phyloP scores from a whole-genome alignment of 2,329 filamentous ascomycete species.

The Microcyclospora tardicrescens region DNA sequence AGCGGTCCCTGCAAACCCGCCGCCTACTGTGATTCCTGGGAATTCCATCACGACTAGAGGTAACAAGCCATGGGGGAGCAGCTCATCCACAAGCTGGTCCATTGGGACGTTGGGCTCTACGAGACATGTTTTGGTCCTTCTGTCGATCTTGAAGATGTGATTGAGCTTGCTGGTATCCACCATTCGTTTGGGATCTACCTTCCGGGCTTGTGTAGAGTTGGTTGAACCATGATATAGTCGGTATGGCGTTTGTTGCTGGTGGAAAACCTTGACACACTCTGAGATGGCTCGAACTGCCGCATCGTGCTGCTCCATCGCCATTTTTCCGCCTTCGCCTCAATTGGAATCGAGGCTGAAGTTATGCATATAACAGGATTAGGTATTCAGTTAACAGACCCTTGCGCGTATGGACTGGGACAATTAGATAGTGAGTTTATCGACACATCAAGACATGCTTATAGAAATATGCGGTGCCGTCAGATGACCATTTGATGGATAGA shows the following conservation, averaged over 20 bases:
- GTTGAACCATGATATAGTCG: slow-evolving; percentile 47
- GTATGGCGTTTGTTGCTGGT: slow-evolving; percentile 35
- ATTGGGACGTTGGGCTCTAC: slow-evolving; percentile 60
- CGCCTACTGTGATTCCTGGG: slow-evolving; percentile 55
- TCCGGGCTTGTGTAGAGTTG: slow-evolving; percentile 29
- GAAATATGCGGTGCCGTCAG: too few species aligned
- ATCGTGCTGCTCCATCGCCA: slow-evolving; percentile 22
- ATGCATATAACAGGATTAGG: too few species aligned
- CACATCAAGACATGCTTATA: too few species aligned
- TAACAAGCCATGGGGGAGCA: slow-evolving; percentile 42
- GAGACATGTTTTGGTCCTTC: slow-evolving; percentile 30
- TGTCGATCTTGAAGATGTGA: slow-evolving; percentile 34
- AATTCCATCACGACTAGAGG: slow-evolving; percentile 60
- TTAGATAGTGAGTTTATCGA: too few species aligned
- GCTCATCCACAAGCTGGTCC: slow-evolving; percentile 48
- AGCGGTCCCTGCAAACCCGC: slow-evolving; percentile 51
- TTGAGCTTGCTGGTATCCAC: slow-evolving; percentile 39
- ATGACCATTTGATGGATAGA: too few species aligned
- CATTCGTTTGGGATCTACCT: slow-evolving; percentile 28
- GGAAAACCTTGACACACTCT: slow-evolving; percentile 31
- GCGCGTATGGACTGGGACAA: too few species aligned
- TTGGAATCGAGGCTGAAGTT: too few species aligned
- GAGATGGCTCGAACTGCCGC: slow-evolving; percentile 27
- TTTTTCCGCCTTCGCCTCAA: neutral
- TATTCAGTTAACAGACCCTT: too few species aligned